Evolutionary conservation across 345 rosid species (phyloP).

Genomic region (Populus tremula): DNA sequence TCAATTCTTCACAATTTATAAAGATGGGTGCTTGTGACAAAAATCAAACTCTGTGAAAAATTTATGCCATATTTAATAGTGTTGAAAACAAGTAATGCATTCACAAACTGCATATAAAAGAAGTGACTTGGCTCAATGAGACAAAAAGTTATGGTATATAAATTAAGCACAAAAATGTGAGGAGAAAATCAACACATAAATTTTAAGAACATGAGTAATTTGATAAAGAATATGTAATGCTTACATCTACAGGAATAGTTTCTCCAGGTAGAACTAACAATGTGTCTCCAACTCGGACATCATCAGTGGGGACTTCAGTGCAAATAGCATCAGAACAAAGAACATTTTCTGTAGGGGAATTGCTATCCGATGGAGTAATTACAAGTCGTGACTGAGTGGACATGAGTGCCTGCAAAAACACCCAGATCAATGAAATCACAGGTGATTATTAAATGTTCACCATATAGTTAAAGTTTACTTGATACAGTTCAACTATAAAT

Average conservation of each 20-base stretch:
- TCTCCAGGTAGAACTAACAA: conserved; percentile 90
- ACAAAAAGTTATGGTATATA: too few relatives aligned
- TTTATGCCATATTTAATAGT: neutral
- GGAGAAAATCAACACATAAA: neutral
- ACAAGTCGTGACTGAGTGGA: conserved; percentile 87
- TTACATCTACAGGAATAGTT: conserved; percentile 93
- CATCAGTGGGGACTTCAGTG: conserved; percentile 79
- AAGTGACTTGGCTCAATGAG: neutral
- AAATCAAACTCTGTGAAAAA: neutral
- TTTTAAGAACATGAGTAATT: neutral
- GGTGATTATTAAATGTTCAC: neutral
- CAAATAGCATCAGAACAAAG: conserved; percentile 80
- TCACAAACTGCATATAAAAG: neutral
- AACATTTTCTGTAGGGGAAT: conserved; percentile 51
- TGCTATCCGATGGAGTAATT: conserved; percentile 68
- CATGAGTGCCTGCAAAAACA: conserved; percentile 69
- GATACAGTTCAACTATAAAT: neutral
- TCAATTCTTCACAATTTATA: neutral
- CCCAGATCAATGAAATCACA: conserved; percentile 13
- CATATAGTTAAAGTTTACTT: neutral
- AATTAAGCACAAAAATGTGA: neutral
- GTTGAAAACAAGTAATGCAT: neutral
- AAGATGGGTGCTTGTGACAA: conserved; percentile 2
- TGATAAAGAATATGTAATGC: conserved; percentile 24
- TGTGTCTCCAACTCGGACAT: conserved; percentile 80